Percentiles rank a stretch among this genome's conserved stretches.
These are phyloP conservation scores for Parastagonospora nodorum DNA, from an alignment of 2,329 filamentous ascomycete species.

Conservation along the genomic window DNA sequence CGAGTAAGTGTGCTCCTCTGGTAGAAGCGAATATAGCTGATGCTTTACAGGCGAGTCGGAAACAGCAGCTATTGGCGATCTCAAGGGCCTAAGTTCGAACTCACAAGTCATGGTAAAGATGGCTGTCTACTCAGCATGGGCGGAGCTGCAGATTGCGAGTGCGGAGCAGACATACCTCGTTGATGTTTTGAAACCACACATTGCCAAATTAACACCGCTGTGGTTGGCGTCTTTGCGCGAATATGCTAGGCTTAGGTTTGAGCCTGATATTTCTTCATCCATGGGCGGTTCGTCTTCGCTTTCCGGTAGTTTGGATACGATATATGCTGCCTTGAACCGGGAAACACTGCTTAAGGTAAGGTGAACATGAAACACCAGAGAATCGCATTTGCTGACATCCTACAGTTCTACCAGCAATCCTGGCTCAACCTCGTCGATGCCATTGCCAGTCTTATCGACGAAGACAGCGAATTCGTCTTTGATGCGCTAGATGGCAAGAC, in stretches of 20 bases:
- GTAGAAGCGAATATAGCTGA: conserved; percentile 18
- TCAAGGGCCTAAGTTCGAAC: conserved; percentile 91
- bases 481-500: conserved; percentile 89
- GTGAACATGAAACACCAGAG: too few species aligned
- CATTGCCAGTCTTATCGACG: conserved; percentile 94
- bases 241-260: conserved; percentile 90
- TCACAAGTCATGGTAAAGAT: conserved; percentile 99
- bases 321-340: conserved; percentile 92
- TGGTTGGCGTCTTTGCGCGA: conserved; percentile 94
- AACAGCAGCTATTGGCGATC: conserved; percentile 85
- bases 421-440: conserved; percentile 97
- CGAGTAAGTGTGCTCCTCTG: conserved; percentile 54
- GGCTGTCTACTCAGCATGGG: conserved; percentile 96
- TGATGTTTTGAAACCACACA: conserved; percentile 86
- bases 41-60: conserved; percentile 64
- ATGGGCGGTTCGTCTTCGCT: conserved; percentile 80
- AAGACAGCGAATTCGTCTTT: conserved; percentile 97
- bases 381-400: conserved; percentile 8
- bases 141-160: conserved; percentile 93
- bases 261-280: conserved; percentile 94
- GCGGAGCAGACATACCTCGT: conserved; percentile 87
- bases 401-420: conserved; percentile 88
- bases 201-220: conserved; percentile 85
- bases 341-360: conserved; percentile 80
- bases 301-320: conserved; percentile 85